Percentiles rank a stretch among this genome's conserved stretches.
These are phyloP conservation scores for Apiotrichum gracile DNA, from an alignment of 1,284 basidiomycete species.

Conservation along the genomic window DNA sequence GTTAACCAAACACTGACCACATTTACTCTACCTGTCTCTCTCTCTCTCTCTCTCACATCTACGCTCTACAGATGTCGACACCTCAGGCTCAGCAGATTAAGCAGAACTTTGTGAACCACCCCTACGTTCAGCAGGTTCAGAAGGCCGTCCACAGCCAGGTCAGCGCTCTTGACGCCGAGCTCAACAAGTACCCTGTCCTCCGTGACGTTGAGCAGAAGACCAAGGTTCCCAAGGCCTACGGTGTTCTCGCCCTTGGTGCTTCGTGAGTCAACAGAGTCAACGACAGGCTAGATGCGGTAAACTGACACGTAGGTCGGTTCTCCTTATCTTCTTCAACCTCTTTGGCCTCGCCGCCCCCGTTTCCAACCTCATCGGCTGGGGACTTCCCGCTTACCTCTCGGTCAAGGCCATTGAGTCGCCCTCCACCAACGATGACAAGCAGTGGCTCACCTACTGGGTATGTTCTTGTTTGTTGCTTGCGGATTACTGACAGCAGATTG, in stretches of 20 bases:
- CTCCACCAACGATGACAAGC: slow-evolving; percentile 48
- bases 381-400: slow-evolving; percentile 49
- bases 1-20: neutral
- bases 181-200: slow-evolving; percentile 84
- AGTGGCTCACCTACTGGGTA: slow-evolving; percentile 50
- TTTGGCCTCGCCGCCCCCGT: slow-evolving; percentile 47
- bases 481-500: slow-evolving; percentile 25
- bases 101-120: slow-evolving; percentile 64
- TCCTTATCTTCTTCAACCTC: slow-evolving; percentile 50
- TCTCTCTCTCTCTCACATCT: neutral
- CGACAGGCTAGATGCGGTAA: neutral
- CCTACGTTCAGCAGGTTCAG: slow-evolving; percentile 70
- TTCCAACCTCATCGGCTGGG: slow-evolving; percentile 49
- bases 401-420: slow-evolving; percentile 48
- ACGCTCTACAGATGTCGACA: slow-evolving; percentile 29
- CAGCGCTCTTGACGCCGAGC: slow-evolving; percentile 89
- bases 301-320: slow-evolving; percentile 28
- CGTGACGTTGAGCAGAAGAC: slow-evolving; percentile 81
- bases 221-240: slow-evolving; percentile 87
- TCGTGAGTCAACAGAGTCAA: slow-evolving; percentile 44
- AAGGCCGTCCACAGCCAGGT: slow-evolving; percentile 70
- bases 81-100: slow-evolving; percentile 44
- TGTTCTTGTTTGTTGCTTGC: slow-evolving; percentile 7
- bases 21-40: neutral
- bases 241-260: slow-evolving; percentile 67